Evolutionary conservation across 1,284 basidiomycete genomes (phyloP), one percentile per base, ranked within the genome.

Genomic region (Ceratorhiza oryzae-sativae): DNA sequence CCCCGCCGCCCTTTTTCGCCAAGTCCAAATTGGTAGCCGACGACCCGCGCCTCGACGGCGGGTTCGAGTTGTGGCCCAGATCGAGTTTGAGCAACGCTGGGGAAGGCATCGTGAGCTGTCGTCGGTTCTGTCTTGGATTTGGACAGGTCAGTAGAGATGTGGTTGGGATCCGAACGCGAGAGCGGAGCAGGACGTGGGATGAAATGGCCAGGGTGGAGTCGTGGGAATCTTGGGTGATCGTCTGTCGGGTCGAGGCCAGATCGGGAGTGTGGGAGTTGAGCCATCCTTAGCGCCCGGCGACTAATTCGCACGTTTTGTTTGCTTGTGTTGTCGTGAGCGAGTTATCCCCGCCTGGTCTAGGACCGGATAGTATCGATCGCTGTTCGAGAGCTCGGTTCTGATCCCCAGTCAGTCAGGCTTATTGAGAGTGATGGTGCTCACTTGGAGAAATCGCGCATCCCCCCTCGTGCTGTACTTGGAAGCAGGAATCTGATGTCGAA

Each of bases 191-290:
- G 23, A 30, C 25, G 45, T 56, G 45, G 30, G 46, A 39, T 51
- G 62, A 65, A 65, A 49, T 53, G 36, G 62, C 62, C 32, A 65
- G 62, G 18, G 25, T 65, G 48, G 62, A 65, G 42, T 32, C 62
- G 62, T 65, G 62, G 62, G 62, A 65, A 65, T 39, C 6, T 65
- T 51, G 30, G 34, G 62, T 34, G 36, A 18, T 51, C 53, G 62
- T 49, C 62, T 27, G n/a, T n/a, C n/a, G 20, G 62, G 62, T 65
- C 41, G 62, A 65, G 62, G 18, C 53, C 27, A 32, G 8, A 63
- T 34, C 61, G 42, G 20, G n/a, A 13, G 18, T 41, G 23, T 41
- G n/a, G 34, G 23, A 23, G 6, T 4, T 8, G 15, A 60, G n/a
- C n/a, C n/a, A n/a, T n/a, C n/a, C n/a, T n/a, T n/a, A 45, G 58